Evolutionary conservation across 2,329 filamentous ascomycete genomes (phyloP).

Genomic region (Penicillium sp.): DNA sequence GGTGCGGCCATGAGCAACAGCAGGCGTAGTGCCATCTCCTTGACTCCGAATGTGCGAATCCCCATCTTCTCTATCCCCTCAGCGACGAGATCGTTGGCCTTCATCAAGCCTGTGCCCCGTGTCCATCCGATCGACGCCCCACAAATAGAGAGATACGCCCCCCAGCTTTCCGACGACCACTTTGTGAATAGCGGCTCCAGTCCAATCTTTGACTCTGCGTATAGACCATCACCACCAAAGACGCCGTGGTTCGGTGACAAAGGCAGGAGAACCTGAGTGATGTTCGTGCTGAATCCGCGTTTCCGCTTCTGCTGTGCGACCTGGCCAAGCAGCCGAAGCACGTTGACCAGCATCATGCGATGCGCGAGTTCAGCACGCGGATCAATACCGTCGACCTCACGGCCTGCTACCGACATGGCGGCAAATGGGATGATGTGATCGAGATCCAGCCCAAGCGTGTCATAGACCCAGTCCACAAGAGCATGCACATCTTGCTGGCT

Average conservation of each 20-base stretch:
- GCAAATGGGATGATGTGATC: conserved; percentile 42
- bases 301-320: not conserved
- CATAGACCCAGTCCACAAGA: conserved; percentile 31
- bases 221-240: conserved; percentile 94
- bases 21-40: conserved; percentile 98
- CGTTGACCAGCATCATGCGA: conserved; percentile 24
- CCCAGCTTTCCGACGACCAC: conserved; percentile 97
- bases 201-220: conserved; percentile 95
- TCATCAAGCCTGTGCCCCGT: conserved; percentile 95
- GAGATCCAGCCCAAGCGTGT: conserved; percentile 27
- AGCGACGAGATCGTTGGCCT: conserved; percentile 93
- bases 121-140: conserved; percentile 99
- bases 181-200: conserved; percentile 97
- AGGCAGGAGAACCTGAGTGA: conserved; percentile 91
- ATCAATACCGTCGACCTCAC: conserved; percentile 32
- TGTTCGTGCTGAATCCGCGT: conserved; percentile 30
- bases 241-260: conserved; percentile 97
- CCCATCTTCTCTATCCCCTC: conserved; percentile 70
- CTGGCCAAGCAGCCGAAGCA: not conserved
- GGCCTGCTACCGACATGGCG: conserved; percentile 32
- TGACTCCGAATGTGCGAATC: conserved; percentile 69
- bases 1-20: conserved; percentile 91
- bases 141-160: conserved; percentile 94
- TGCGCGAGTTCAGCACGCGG: conserved; percentile 27
- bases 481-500: conserved; percentile 36